Conservation (phyloP, 73 alveolate genomes). For the Urostyla sp. region DNA sequence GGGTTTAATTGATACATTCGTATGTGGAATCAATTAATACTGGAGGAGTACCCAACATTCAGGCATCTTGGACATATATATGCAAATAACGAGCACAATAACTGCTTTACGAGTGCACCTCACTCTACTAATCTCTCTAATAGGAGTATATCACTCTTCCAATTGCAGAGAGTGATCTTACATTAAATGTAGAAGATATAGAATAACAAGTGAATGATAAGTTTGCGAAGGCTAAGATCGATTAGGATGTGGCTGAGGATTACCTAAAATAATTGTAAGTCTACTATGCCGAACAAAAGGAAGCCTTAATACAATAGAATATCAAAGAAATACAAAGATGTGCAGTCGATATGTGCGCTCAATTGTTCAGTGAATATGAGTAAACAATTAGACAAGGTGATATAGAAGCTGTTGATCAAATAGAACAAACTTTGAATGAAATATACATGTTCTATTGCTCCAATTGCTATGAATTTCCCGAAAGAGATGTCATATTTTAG, state of each 20-base stretch:
- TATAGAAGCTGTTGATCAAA: conserved; percentile 70
- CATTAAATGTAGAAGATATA: conserved; percentile 56
- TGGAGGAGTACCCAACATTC: conserved; percentile 89
- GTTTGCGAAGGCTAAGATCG: conserved; percentile 73
- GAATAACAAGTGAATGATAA: conserved; percentile 66
- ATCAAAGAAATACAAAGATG: conserved; percentile 72
- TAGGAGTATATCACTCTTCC: conserved; percentile 44
- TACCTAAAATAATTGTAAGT: conserved; percentile 49
- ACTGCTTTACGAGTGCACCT: conserved; percentile 67
- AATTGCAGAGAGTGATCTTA: conserved; percentile 65
- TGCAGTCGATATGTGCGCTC: conserved; percentile 68
- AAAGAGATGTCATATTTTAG: conserved; percentile 64
- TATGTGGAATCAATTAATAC: conserved; percentile 50
- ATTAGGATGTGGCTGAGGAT: conserved; percentile 43
- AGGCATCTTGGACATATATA: conserved; percentile 78
- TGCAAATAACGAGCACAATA: conserved; percentile 77
- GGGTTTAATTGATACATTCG: conserved; percentile 1
- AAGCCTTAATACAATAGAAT: conserved; percentile 61
- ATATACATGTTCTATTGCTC: conserved; percentile 72
- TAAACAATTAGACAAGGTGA: conserved; percentile 66
- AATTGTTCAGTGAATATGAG: conserved; percentile 76
- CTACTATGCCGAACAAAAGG: conserved; percentile 65
- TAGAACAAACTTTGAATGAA: conserved; percentile 73
- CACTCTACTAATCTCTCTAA: conserved; percentile 50
- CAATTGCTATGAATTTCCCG: conserved; percentile 73